These are phyloP conservation scores for Cichorium intybus DNA, from an alignment of 140 eudicot species.

Conservation along the genomic window DNA sequence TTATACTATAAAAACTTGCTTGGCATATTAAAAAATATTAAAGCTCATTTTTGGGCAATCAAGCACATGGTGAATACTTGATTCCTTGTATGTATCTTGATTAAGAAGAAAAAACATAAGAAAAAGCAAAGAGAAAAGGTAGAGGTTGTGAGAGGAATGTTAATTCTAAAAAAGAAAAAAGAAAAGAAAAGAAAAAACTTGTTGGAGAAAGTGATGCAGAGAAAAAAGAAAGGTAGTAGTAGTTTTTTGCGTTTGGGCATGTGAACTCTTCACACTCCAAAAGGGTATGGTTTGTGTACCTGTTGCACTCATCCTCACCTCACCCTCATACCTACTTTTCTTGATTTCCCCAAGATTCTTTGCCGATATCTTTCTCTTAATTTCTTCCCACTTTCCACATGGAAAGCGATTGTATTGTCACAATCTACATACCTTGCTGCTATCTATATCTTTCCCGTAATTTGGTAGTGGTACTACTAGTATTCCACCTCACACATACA, in stretches of 20 bases:
- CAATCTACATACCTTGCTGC: background rate
- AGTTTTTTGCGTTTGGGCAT: background rate
- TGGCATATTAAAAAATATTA: background rate
- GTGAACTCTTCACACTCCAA: slow-evolving; percentile 6
- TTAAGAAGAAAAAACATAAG: background rate
- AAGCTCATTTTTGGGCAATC: background rate
- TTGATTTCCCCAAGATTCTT: background rate
- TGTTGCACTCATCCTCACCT: background rate
- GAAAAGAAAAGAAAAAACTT: background rate
- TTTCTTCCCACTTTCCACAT: background rate
- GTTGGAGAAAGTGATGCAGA: slow-evolving; percentile 3
- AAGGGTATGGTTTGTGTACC: background rate
- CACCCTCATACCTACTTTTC: background rate
- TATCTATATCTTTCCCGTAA: background rate
- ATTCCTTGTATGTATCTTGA: background rate
- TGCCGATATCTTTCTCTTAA: background rate
- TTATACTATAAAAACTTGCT: background rate
- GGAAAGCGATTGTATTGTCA: slow-evolving; percentile 16
- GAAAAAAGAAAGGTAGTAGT: background rate
- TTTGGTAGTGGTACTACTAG: too few relatives aligned
- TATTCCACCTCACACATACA: background rate
- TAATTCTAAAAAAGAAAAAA: background rate
- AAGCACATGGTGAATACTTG: background rate
- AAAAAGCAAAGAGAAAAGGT: background rate
- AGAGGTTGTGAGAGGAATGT: too few relatives aligned